Evolutionary conservation across 2,329 filamentous ascomycete genomes (phyloP), one percentile per base, ranked within the genome.

Genomic region (Trichoderma semiorbis): DNA sequence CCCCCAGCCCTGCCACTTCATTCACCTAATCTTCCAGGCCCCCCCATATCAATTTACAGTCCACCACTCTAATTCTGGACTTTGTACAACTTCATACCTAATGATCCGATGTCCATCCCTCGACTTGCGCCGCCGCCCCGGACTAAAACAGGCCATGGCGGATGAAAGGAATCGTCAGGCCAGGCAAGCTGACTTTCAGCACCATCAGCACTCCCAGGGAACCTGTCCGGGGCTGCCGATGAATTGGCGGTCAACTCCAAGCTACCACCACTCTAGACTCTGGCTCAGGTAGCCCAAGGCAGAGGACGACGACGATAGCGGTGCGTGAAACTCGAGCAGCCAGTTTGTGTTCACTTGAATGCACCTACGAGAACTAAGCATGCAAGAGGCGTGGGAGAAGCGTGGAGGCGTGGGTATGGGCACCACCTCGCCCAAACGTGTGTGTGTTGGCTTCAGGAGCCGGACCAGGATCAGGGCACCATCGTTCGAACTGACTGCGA

Each of bases 201-300:
- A 62, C 55, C 28, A 62, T 62, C 63, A 68, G 32, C 63, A 62
- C 63, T 30, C 24, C 63, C 63, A 68, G 53, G 70, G 70, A 43
- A 55, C 28, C 34, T 53, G 63, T 60, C 70, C 66, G 62, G 43
- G 65, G 61, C 30, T 61, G 70, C 73, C 78, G 79, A 81, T 81
- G 82, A 85, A 85, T 82, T 85, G 83, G 84, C 84, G 84, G 84
- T 85, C 84, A 85, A 77, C 72, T 72, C 32, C 55, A 50, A 21
- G 64, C 64, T 36, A 26, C 53, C 12, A 12, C n/a, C 21, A 30
- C 26, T 47, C 34, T 57, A 53, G 21, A 30, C 24, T 30, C 24
- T 67, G 64, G 32, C 21, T 30, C 50, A 64, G 47, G 32, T 24
- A 36, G 57, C 61, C 50, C 36, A 69, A 70, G 47, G 58, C 21